These are phyloP conservation scores for Tricholoma matsutake DNA, from an alignment of 768 basidiomycete species.

Conservation along the genomic window DNA sequence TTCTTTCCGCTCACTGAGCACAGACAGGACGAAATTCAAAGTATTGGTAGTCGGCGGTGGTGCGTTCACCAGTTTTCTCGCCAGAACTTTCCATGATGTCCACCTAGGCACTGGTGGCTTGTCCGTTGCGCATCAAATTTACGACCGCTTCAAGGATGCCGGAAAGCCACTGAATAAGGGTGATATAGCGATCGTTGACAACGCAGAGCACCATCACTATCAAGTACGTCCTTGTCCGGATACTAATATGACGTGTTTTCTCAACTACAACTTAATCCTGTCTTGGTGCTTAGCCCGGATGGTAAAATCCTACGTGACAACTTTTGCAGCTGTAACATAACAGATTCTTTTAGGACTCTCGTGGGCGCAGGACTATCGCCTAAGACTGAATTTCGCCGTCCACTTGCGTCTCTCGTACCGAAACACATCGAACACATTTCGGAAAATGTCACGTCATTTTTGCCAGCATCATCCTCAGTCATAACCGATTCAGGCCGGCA, in stretches of 20 bases:
- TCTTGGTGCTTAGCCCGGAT: conserved; percentile 67
- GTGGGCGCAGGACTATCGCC: conserved; percentile 83
- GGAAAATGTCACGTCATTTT: conserved; percentile 71
- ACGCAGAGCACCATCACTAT: conserved; percentile 80
- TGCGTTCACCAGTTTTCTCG: conserved; percentile 29
- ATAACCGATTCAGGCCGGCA: conserved; percentile 67
- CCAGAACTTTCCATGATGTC: background rate
- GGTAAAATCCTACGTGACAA: conserved; percentile 44
- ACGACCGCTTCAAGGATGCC: conserved; percentile 69
- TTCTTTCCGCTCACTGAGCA: conserved; percentile 22
- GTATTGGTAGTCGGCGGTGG: conserved; percentile 88
- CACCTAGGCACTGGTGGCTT: conserved; percentile 74
- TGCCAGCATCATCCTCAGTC: conserved; percentile 71
- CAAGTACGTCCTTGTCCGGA: conserved; percentile 43
- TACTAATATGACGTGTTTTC: background rate
- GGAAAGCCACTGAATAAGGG: conserved; percentile 64
- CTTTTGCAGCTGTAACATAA: conserved; percentile 2
- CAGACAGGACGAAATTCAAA: conserved; percentile 62
- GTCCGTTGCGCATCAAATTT: conserved; percentile 84
- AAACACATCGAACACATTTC: conserved; percentile 65
- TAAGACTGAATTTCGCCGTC: conserved; percentile 66
- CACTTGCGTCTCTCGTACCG: conserved; percentile 71
- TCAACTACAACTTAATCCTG: background rate
- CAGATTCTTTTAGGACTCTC: conserved; percentile 62
- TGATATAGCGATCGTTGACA: conserved; percentile 87